Percentiles rank a stretch among this genome's conserved stretches.
Conservation (phyloP, 2,329 filamentous ascomycete genomes). For the Talaromyces piceae region DNA sequence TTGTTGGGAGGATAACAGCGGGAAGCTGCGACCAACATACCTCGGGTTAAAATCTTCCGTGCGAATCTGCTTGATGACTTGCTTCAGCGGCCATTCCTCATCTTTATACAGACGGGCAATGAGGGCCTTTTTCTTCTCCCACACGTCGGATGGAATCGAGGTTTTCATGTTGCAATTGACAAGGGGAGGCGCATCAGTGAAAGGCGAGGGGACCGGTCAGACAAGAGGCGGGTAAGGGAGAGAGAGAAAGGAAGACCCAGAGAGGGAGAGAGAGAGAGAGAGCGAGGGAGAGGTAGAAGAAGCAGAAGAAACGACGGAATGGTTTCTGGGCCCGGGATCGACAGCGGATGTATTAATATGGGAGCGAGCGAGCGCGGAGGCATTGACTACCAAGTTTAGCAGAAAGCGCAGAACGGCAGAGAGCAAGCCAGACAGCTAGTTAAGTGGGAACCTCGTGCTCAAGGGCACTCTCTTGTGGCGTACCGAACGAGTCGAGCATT, state of each 20-base stretch:
- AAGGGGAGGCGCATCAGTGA: background rate
- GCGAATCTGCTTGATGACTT: conserved; percentile 39
- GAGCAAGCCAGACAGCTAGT: too few relatives aligned
- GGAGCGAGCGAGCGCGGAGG: background rate
- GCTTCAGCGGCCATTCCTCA: conserved; percentile 39
- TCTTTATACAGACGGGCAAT: conserved; percentile 37
- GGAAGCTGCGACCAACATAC: too few relatives aligned
- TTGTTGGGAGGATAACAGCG: background rate
- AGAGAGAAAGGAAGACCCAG: background rate
- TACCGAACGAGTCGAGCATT: background rate
- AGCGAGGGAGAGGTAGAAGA: conserved; percentile 1
- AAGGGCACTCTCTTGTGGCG: background rate
- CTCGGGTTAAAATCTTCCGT: conserved; percentile 37
- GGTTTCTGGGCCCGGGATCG: conserved; percentile 3
- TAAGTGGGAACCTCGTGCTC: background rate
- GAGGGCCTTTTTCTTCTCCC: conserved; percentile 37
- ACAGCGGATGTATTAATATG: conserved; percentile 2
- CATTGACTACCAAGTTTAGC: too few relatives aligned
- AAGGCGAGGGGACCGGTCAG: background rate
- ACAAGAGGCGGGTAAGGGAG: background rate
- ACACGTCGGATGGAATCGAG: conserved; percentile 36
- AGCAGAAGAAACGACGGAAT: conserved; percentile 6
- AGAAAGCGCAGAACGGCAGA: too few relatives aligned
- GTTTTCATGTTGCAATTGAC: conserved; percentile 29
- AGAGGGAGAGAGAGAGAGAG: conserved; percentile 4